Base-by-base conservation (phyloP, 225 moss, liverwort and hornwort species). In the Bryum argenteum region DNA sequence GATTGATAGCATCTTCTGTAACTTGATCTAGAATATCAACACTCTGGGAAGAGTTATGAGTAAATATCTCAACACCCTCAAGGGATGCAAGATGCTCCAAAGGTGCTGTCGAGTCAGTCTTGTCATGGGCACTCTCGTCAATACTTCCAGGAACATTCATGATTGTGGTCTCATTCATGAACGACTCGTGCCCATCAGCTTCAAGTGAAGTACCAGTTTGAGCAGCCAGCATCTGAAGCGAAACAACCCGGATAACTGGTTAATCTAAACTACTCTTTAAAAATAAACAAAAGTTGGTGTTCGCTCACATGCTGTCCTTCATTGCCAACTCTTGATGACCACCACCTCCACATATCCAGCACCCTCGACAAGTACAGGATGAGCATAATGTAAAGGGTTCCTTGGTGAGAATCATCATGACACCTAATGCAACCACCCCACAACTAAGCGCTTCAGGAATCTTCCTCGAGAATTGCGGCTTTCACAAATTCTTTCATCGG, bases 191-290 rank as follows among this genome's bases (percentile, higher is more conserved):
- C 62, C 63, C 79, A 63, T 77, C 74, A 68, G 74, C 71, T 74
- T 74, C 75, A 76, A 73, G 66, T 67, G 71, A 76, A 70, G 81
- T 59, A 72, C 57, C 65, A 60, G 63, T 79, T 58, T 60, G 47
- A 67, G 82, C 86, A 75, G 61, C 62, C 47, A 69, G 60, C 66
- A 82, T 61, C 72, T 84, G 81, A 75, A 82, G 82, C 64, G 58
- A 72, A 59, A 75, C 75, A 75, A 79, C 53, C 53, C 21, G 63
- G 58, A 63, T 75, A 48, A 66, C 58, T 67, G 61, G 58, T 75
- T 75, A 66, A 75, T 71, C 61, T 71, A 55, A 22, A 82, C 41
- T 58, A 22, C 48, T 61, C 37, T 45, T 73, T 48, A 14, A 63
- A 18, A 43, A 54, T 19, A 44, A 77, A 39, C 12, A 60, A 39